Evolutionary conservation across 345 rosid genomes (phyloP), one percentile per base, ranked within the genome.

Genomic region (Cardamine resedifolia): DNA sequence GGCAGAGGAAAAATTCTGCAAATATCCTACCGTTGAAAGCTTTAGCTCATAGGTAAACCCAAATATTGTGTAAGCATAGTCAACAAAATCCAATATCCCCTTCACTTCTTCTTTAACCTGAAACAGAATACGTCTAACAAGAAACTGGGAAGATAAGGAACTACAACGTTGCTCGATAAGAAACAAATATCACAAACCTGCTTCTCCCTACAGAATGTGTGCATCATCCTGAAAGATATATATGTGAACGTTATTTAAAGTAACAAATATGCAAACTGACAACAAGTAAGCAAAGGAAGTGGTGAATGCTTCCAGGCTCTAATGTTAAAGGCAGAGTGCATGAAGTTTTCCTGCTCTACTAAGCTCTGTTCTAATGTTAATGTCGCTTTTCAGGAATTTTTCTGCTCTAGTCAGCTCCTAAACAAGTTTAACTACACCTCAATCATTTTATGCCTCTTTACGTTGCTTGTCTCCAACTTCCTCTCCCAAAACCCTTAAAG

Each of bases 1-100:
- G 34, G 49, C 16, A 36, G 19, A 67, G 8, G 23, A 51, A 38
- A 36, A 49, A 38, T 23, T 23, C 7, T 52, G 7, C 18, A 56
- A 36, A 70, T 58, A 77, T 66, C 86, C 39, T 86, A 90, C 96
- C 78, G 95, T 88, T 55, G 98, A 92, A 58, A 90, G 80, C 83
- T 90, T 88, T 80, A 92, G 80, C 33, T 92, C 95, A 77, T 88
- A 90, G 56, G 91, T 85, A 82, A 92, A 87, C 39, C 97, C 89
- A 72, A 87, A 87, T 58, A 83, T 52, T 23, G 52, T 36, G 66
- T 92, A 88, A n/a, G 52, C 70, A 77, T 87, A 82, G 55, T 89
- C 78, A 70, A 90, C 83, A 78, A 92, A 92, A 9, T 88, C 92
- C 66, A 92, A 77, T 55, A 77, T 88, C 60, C 80, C 84, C 63